Conservation (phyloP, 2,329 filamentous ascomycete genomes). For the Diaporthe caulivora region DNA sequence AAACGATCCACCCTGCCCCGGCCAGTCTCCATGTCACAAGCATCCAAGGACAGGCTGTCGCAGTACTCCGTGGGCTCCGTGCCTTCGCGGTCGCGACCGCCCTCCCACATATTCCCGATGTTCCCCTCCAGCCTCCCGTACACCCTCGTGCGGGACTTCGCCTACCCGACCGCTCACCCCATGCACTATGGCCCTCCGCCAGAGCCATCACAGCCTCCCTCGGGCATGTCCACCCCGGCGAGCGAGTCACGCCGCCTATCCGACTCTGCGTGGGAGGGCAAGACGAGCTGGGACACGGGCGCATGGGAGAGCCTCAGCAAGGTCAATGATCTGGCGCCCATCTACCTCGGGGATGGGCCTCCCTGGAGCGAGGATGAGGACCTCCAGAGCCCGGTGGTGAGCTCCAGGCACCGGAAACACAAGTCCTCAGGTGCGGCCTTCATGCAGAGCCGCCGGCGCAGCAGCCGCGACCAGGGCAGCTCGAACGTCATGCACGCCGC, state of each 20-base stretch:
- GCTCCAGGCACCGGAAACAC: constrained; percentile 86
- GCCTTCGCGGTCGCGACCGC: constrained; percentile 79
- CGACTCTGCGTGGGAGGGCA: constrained; percentile 84
- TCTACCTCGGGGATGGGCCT: constrained; percentile 88
- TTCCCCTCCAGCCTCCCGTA: constrained; percentile 90
- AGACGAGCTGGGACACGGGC: constrained; percentile 66
- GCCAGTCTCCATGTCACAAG: constrained; percentile 75
- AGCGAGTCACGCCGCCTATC: constrained; percentile 86
- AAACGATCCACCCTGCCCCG: constrained; percentile 72
- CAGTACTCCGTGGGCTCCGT: constrained; percentile 82
- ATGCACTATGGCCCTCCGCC: constrained; percentile 95
- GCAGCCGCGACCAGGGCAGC: constrained; percentile 56
- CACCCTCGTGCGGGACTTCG: constrained; percentile 95
- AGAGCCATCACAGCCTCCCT: constrained; percentile 76
- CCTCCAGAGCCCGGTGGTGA: constrained; percentile 89
- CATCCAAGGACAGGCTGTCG: constrained; percentile 84
- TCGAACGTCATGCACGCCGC: constrained; percentile 59
- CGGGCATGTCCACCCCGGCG: constrained; percentile 85
- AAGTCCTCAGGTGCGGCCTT: constrained; percentile 73
- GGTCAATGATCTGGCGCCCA: constrained; percentile 81
- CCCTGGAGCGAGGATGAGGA: constrained; percentile 98
- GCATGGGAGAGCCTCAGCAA: constrained; percentile 70
- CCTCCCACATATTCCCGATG: constrained; percentile 83
- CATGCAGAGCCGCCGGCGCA: constrained; percentile 60
- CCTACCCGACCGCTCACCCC: constrained; percentile 84